phyloP scores from a whole-genome alignment of 192 early-diverging fungal genomes.

The Chytriomyces sp. region DNA sequence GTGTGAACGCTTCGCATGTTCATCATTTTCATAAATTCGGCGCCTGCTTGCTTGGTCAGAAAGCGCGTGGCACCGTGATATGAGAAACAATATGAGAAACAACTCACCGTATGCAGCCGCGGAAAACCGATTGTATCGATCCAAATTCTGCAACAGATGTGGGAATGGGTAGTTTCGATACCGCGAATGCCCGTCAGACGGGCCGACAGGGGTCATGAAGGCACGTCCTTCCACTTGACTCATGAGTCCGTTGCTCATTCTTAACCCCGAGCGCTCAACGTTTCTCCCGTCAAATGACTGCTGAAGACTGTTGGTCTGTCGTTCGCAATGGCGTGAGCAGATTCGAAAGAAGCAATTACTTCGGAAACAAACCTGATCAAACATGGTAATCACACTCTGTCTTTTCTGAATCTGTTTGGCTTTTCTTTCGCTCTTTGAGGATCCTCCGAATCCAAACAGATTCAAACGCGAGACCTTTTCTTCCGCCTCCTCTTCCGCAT shows the following conservation, averaged over 20 bases:
- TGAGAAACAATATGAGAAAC: not conserved
- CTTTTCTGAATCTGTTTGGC: constrained; percentile 12
- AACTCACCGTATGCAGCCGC: constrained; percentile 49
- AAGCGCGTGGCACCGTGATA: not conserved
- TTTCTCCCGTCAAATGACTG: constrained; percentile 12
- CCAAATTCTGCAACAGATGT: constrained; percentile 40
- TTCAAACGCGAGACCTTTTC: too few relatives aligned
- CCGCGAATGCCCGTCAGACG: not conserved
- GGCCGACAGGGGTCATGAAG: not conserved
- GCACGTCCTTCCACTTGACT: not conserved
- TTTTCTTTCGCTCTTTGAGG: not conserved
- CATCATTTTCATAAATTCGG: constrained; percentile 42
- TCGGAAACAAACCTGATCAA: constrained; percentile 34
- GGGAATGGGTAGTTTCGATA: constrained; percentile 43
- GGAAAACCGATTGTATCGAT: constrained; percentile 55
- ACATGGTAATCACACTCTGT: constrained; percentile 28
- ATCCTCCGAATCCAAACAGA: too few relatives aligned
- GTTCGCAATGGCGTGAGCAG: not conserved
- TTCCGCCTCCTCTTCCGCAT: not conserved
- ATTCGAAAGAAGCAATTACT: not conserved
- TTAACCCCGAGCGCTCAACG: constrained; percentile 16
- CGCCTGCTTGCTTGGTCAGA: not conserved
- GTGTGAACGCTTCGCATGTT: constrained; percentile 47
- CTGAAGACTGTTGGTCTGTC: not conserved
- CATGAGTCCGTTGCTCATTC: constrained; percentile 17